Evolutionary conservation across 2,329 filamentous ascomycete genomes (phyloP), one percentile per base, ranked within the genome.

Genomic region (Monosporascus sp.): DNA sequence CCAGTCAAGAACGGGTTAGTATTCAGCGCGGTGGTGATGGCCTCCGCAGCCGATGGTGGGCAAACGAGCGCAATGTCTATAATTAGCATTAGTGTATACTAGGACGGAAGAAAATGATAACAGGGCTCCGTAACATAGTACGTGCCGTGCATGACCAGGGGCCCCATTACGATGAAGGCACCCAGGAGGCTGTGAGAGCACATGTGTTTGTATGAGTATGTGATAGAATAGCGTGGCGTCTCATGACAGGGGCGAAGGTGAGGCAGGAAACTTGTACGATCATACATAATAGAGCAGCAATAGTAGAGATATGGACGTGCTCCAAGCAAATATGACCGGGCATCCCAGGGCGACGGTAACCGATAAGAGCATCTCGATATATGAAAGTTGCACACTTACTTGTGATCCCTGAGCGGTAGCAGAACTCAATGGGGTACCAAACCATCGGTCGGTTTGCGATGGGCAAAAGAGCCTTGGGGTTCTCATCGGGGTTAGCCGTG

Each of bases 381-480:
- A 41, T 11, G 9, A 11, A 41, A 18, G 38, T 45, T n/a, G 37
- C 50, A 48, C 45, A 70, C 81, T 70, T 70, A 89, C 87, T 79
- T 65, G 86, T 88, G 60, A 92, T 83, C 61, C 89, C 89, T 69
- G 87, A 89, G 38, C 89, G 84, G 66, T 91, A 88, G 71, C 89
- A 93, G 74, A 90, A 93, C 64, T 93, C 89, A 41, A 94, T 81
- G 6, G 89, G 86, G 68, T 94, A 94, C 88, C 90, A 93, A 46
- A 94, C 86, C 89, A 94, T 94, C 1, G 89, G 89, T 61, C 89
- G 75, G 69, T 94, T 94, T 37, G 89, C 89, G 55, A 94, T 88
- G 6, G 89, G 89, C 7, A 94, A 74, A 22, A 94, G 80, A 9
- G 89, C 89, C 72, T 94, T 94, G 9, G 89, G 89, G 56, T 89